Evolutionary conservation across 2,329 filamentous ascomycete species (phyloP), one percentile per base, ranked within the genome.

Genomic region (Exophiala lecanii-corni): DNA sequence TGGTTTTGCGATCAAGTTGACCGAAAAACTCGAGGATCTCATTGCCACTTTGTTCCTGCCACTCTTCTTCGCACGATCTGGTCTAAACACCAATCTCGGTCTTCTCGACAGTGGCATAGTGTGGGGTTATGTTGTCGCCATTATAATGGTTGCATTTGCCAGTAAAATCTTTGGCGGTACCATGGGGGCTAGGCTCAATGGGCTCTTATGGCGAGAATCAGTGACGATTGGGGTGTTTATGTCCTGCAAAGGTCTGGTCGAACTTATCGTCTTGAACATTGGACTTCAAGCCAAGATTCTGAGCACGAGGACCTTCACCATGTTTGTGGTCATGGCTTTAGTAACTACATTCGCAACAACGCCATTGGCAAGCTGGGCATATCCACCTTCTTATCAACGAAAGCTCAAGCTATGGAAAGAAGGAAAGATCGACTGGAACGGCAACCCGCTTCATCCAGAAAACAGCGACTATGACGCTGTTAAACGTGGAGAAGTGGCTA

Each of bases 191-290:
- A 78, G 80, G 25, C 59, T 79, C 3, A 86, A 80, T 56, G 87
- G 84, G 19, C 71, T 96, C 38, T 75, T 94, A 1, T 97, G 91
- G 91, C 78, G 89, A 47, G 91, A 97, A 62, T 89, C 85, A 44
- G 78, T 94, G 21, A 80, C 87, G 1, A 92, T 97, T 54, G 91
- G 91, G 10, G 80, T 83, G 12, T 67, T 96, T 56, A 97, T 97
- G 91, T 94, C 87, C 66, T 97, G 91, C 65, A 97, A 97, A 64
- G 91, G 91, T 57, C 72, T 97, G 9, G 89, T 96, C 1, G 89
- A 96, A 63, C 70, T 97, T 39, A 96, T 97, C 62, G 89, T 96
- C n/a, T 25, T 41, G 74, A 85, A 86, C 57, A 88, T 97, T 55
- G 88, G 89, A 33, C 73, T 89, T 2, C 82, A 91, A 68, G 88